Base-by-base conservation (phyloP, 768 basidiomycete species). In the Tulasnella sp. region DNA sequence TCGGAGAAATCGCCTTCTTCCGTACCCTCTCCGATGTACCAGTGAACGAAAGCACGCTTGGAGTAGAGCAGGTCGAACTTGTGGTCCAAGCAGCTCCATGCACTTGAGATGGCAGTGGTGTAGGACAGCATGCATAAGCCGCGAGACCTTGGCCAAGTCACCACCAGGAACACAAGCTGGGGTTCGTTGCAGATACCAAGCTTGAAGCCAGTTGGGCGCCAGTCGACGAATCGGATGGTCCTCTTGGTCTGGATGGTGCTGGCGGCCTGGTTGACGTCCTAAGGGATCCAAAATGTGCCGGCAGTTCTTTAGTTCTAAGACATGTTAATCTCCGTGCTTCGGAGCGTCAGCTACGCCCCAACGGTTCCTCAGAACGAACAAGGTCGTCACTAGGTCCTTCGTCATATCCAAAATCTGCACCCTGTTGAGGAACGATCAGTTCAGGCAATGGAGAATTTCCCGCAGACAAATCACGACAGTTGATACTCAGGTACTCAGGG, bases 11-110 rank as follows among this genome's bases (percentile, higher is more conserved):
- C 97, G 84, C 97, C 97, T 87, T 99, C 97, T 83, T 98, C 97
- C 97, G 98, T 98, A 87, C 97, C 97, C 85, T 99, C 96, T 82
- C 96, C 96, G 78, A 97, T 96, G 81, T 96, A 97, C 95, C 94
- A 93, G 83, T 93, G 91, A 34, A 93, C 91, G 79, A 94, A 94
- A 69, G 93, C 93, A 83, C 93, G 93, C 84, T 94, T 97, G 78
- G 96, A 96, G 87, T 97, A 99, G 84, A 99, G 90, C 80, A 99
- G 89, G 83, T 99, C 97, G 84, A 99, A 99, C 85, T 99, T 99
- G 87, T 97, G 91, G 85, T 99, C 97, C 82, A 93, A 89, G 80
- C 96, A 92, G 80, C 89, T 89, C 97, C 97, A 99, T 5, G 97
- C 97, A 77, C 91, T 88, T 76, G 95, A 95, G 83, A 98, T 98